Evolutionary conservation across 2,329 filamentous ascomycete genomes (phyloP).

Genomic region (Calonectria hawksworthii): DNA sequence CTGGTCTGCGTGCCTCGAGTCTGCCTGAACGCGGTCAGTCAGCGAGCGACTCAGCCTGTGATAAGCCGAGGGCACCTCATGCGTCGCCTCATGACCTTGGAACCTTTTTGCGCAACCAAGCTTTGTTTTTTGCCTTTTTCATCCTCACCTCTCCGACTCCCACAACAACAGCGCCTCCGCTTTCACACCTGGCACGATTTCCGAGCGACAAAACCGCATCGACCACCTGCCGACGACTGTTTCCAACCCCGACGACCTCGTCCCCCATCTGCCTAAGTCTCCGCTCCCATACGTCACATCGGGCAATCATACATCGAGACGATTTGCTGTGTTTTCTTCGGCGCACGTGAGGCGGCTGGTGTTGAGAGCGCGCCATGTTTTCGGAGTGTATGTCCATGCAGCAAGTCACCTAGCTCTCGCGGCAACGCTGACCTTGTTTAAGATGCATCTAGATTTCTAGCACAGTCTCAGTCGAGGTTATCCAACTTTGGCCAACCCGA

Average conservation of each 20-base stretch:
- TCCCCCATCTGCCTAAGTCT: conserved; percentile 27
- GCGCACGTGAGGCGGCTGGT: conserved; percentile 51
- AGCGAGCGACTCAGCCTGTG: conserved; percentile 45
- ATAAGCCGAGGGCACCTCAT: conserved; percentile 43
- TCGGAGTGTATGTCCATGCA: conserved; percentile 82
- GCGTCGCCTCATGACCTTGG: conserved; percentile 46
- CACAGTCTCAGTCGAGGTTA: conserved; percentile 94
- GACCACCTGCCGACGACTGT: conserved; percentile 9
- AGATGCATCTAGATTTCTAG: conserved; percentile 98
- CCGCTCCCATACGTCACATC: conserved; percentile 42
- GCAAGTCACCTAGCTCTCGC: neutral
- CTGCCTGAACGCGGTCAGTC: conserved; percentile 42
- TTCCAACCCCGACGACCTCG: conserved; percentile 32
- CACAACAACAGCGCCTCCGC: conserved; percentile 12
- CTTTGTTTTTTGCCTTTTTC: conserved; percentile 34
- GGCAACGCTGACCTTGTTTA: conserved; percentile 34
- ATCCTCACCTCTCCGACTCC: conserved; percentile 13
- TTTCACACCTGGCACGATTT: neutral
- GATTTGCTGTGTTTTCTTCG: conserved; percentile 28
- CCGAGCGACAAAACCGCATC: neutral
- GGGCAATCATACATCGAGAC: conserved; percentile 31
- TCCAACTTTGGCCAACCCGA: conserved; percentile 77
- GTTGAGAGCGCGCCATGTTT: conserved; percentile 57
- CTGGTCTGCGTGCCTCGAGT: conserved; percentile 36
- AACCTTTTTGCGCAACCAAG: conserved; percentile 30